phyloP scores from a whole-genome alignment of 176 grass and related monocot species.

The Microstegium vimineum region DNA sequence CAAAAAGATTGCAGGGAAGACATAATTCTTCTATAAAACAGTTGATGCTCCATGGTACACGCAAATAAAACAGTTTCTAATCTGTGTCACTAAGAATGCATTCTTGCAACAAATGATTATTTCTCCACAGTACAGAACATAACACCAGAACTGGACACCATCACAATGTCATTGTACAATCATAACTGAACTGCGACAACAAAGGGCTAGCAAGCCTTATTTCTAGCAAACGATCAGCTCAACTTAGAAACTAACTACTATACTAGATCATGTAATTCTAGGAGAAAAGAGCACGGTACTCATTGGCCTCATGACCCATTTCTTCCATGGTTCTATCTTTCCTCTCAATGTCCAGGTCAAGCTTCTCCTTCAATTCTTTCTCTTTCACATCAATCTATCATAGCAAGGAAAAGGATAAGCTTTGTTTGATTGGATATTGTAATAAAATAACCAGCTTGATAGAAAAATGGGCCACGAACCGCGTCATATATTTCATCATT shows the following conservation, averaged over 20 bases:
- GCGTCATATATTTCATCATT: conserved; percentile 97
- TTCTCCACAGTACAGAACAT: no score
- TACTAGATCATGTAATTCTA: conserved; percentile 16
- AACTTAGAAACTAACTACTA: neutral
- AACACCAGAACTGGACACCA: no score
- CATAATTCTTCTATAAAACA: no score
- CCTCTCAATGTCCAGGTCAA: conserved; percentile 78
- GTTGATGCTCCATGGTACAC: no score
- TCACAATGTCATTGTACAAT: no score
- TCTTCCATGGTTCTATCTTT: conserved; percentile 69
- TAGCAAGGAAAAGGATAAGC: neutral
- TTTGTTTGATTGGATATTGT: neutral
- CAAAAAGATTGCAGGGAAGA: no score
- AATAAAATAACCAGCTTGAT: conserved; percentile 8
- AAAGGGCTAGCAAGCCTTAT: neutral
- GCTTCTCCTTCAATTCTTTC: conserved; percentile 89
- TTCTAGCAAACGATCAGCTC: neutral
- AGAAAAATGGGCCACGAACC: conserved; percentile 28
- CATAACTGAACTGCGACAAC: neutral
- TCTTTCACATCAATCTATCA: conserved; percentile 73
- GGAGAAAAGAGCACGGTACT: conserved; percentile 66
- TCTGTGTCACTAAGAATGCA: no score
- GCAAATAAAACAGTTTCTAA: no score
- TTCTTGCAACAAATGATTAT: no score
- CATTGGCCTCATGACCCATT: conserved; percentile 66